Evolutionary conservation across 2,329 filamentous ascomycete species (phyloP), one percentile per base, ranked within the genome.

Genomic region (Dothistroma pini): DNA sequence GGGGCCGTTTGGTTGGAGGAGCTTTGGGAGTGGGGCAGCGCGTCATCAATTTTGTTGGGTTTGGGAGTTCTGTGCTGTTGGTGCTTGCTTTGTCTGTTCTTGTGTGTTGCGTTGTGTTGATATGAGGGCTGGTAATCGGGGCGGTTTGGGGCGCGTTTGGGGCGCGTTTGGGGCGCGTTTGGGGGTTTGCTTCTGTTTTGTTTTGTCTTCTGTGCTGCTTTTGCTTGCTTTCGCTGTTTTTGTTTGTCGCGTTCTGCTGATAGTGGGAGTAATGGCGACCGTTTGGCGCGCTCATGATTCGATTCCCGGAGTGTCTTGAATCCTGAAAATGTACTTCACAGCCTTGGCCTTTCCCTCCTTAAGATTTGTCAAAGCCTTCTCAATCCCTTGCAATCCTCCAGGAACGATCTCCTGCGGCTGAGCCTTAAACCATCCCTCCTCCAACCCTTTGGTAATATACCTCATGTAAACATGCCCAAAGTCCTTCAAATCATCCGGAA

Each of bases 271-370:
- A 19, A 19, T 44, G 41, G 41, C n/a, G 41, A 44, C 25, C 25
- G 41, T 19, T 5, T 29, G 12, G 19, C 47, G 2, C 41, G 14
- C 9, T 19, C 41, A 44, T 19, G 16, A 19, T n/a, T 12, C 4
- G 44, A 51, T 19, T 11, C 65, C 65, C 8, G 68, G 67, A 25
- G 82, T 84, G 41, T 85, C 81, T 9, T 66, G 77, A 71, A 86
- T 80, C 63, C 76, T 77, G 68, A 85, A 84, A 0, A 89, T 82
- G 75, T 87, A 89, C 75, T 89, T 89, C 0, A 84, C 78, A 1
- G 80, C 86, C 68, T 83, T 86, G 22, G 83, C 85, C 72, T 83
- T 85, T 0, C 86, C 86, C 31, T 78, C 79, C 70, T 81, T 83
- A 69, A 89, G 71, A 63, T 84, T 81, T 65, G 73, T 71, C 72